Evolutionary conservation across 495 filamentous ascomycete genomes (phyloP), one percentile per base, ranked within the genome.

Genomic region (Aspergillus nidulans): DNA sequence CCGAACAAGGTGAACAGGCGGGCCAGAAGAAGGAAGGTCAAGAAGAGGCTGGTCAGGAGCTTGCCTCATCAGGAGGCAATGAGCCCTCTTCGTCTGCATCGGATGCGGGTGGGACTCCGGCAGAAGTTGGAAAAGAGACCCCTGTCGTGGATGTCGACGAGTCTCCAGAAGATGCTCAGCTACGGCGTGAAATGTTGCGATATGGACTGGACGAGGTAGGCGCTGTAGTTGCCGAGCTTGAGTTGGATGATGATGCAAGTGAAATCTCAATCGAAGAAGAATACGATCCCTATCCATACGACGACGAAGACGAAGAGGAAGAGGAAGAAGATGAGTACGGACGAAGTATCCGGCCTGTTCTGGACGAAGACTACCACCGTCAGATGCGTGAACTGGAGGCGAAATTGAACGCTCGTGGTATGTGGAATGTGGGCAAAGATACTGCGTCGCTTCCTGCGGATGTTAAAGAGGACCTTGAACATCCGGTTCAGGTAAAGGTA

Each of bases 111-210:
- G 46, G 67, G 12, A 52, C 65, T 21, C 59, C 64, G 2, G 38
- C 55, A 15, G 64, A 66, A 26, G 57, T 63, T 16, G 62, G 64
- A 21, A 49, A 60, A 25, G 63, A 72, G 25, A 56, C 52, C 4
- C 69, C 71, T 3, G 58, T 74, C 30, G 61, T 63, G 3, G 63
- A 74, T 39, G 53, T 82, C 0, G 76, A 88, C 50, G 95, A 98
- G 61, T 82, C 88, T 0, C 68, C 77, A 3, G 91, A 95, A 57
- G 92, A 95, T 63, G 85, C 88, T 9, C 74, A 75, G n/a, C 69
- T 95, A 2, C 88, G 95, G 10, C 82, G 86, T 50, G 84, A 97
- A 59, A 97, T 98, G 94, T 71, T 97, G n/a, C 76, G 88, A 55
- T 97, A 97, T 62, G 85, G 85, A 43, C 81, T 94, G 67, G 69